phyloP scores from a whole-genome alignment of 257 asterid species.

The Solanum microdontum region DNA sequence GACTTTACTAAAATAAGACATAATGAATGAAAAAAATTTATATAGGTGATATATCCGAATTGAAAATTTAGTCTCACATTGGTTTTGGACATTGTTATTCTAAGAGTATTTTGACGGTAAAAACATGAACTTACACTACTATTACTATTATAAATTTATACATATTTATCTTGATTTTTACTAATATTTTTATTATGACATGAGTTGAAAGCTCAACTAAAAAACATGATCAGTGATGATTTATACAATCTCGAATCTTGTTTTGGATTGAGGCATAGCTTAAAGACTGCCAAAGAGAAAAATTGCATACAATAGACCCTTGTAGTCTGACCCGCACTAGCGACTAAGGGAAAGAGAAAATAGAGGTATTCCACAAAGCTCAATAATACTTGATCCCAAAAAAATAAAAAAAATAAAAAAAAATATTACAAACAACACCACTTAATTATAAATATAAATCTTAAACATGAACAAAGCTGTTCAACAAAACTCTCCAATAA shows the following conservation, averaged over 20 bases:
- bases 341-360: background rate
- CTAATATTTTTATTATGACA: background rate
- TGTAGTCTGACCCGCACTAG: background rate
- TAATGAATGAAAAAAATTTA: no score
- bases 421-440: background rate
- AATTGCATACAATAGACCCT: background rate
- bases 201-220: background rate
- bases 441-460: background rate
- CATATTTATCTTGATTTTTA: background rate
- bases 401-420: background rate
- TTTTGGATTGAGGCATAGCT: background rate
- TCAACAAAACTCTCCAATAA: background rate
- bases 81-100: background rate
- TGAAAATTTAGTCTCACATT: background rate
- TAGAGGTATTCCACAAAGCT: background rate
- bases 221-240: background rate
- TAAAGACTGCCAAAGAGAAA: background rate
- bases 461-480: background rate
- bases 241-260: background rate
- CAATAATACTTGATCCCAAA: background rate
- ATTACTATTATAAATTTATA: background rate
- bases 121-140: background rate
- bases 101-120: background rate
- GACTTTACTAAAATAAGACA: background rate
- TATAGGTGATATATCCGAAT: background rate